Conservation (phyloP, 2,329 filamentous ascomycete species). For the Sarocladiaceae sp. region DNA sequence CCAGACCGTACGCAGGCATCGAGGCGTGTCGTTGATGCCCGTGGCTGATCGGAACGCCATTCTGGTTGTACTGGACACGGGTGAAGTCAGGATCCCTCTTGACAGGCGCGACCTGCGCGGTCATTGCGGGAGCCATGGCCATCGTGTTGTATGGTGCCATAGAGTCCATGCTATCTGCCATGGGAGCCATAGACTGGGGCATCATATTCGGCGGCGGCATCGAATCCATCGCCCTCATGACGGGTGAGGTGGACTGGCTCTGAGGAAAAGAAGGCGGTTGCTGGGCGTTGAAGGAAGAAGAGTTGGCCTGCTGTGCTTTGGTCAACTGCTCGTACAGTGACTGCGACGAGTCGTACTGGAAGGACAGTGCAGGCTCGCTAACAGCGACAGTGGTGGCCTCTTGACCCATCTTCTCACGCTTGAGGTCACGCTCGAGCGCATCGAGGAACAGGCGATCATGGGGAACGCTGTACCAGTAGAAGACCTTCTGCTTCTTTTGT, state of each 20-base stretch:
- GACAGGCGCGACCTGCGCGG: conserved; percentile 62
- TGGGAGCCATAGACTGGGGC: conserved; percentile 50
- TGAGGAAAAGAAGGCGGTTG: conserved; percentile 63
- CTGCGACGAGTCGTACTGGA: conserved; percentile 98
- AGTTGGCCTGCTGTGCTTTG: conserved; percentile 98
- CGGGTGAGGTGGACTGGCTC: conserved; percentile 80
- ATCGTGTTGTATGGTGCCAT: conserved; percentile 68
- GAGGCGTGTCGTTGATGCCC: conserved; percentile 90
- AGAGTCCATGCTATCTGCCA: conserved; percentile 63
- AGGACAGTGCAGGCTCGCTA: conserved; percentile 93
- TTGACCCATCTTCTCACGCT: conserved; percentile 99
- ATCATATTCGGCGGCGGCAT: conserved; percentile 93
- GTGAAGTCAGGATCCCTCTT: conserved; percentile 86
- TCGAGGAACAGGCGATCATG: conserved; percentile 97
- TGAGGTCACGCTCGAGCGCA: conserved; percentile 92
- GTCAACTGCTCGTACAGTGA: conserved; percentile 99
- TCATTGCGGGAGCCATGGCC: conserved; percentile 64
- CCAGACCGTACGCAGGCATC: conserved; percentile 93
- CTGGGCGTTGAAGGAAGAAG: conserved; percentile 89
- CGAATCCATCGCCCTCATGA: conserved; percentile 84
- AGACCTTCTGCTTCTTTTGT: conserved; percentile 99
- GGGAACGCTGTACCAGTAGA: conserved; percentile 99
- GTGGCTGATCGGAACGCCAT: conserved; percentile 78
- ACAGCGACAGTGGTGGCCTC: conserved; percentile 96
- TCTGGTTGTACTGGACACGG: conserved; percentile 85